These are phyloP conservation scores for Ophiosphaerella narmari DNA, from an alignment of 2,329 filamentous ascomycete species.

Conservation along the genomic window DNA sequence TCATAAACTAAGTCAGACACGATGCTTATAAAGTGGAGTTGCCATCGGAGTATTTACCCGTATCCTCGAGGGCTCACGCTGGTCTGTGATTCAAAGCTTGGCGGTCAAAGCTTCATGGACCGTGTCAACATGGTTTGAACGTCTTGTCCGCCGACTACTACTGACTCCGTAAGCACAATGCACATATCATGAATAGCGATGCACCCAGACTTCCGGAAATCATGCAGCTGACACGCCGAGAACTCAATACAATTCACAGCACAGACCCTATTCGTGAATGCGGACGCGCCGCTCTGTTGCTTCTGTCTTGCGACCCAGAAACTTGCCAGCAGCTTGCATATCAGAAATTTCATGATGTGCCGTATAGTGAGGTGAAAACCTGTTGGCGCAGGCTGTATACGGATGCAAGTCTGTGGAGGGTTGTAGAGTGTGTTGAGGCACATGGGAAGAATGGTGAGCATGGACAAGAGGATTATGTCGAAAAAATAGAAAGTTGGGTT, in stretches of 20 bases:
- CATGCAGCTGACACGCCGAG: constrained; percentile 25
- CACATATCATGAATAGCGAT: constrained; percentile 10
- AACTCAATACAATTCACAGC: constrained; percentile 24
- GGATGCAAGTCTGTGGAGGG: constrained; percentile 70
- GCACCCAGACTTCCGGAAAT: constrained; percentile 31
- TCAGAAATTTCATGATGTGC: constrained; percentile 70
- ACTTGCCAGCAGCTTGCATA: constrained; percentile 65
- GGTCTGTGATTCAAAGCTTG: background rate
- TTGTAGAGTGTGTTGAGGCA: constrained; percentile 42
- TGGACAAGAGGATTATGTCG: background rate
- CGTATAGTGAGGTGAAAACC: constrained; percentile 67
- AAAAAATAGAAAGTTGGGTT: constrained; percentile 51
- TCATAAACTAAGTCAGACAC: background rate
- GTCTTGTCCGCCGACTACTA: background rate
- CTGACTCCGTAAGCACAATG: background rate
- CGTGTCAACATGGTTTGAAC: background rate
- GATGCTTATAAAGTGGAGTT: constrained; percentile 1
- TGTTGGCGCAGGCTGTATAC: constrained; percentile 75
- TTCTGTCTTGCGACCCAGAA: constrained; percentile 47
- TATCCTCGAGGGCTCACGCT: background rate
- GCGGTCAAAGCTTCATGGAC: constrained; percentile 2
- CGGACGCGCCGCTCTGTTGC: constrained; percentile 45
- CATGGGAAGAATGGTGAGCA: constrained; percentile 2
- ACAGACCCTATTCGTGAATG: constrained; percentile 46
- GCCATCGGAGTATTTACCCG: background rate